phyloP scores from a whole-genome alignment of 1,139 yeast species.

The Williopsis jadinii region DNA sequence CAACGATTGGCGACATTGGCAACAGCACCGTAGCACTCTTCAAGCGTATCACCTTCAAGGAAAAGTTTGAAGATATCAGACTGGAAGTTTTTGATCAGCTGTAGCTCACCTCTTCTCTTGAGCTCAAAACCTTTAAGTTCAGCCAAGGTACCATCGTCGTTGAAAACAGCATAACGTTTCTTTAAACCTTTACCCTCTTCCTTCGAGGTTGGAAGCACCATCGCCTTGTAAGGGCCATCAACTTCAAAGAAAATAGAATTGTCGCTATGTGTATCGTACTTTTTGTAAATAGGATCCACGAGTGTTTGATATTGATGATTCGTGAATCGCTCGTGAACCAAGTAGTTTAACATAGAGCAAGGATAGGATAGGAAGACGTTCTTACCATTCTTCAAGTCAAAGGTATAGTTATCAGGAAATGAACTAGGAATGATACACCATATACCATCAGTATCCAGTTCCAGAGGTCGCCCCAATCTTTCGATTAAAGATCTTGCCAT shows the following conservation, averaged over 20 bases:
- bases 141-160: slow-evolving; percentile 88
- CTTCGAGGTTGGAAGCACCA: slow-evolving; percentile 94
- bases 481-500: slow-evolving; percentile 95
- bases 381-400: slow-evolving; percentile 73
- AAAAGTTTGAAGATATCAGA: slow-evolving; percentile 90
- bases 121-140: slow-evolving; percentile 96
- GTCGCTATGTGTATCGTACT: slow-evolving; percentile 75
- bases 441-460: slow-evolving; percentile 97
- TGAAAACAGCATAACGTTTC: slow-evolving; percentile 95
- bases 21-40: slow-evolving; percentile 79
- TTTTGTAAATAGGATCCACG: slow-evolving; percentile 58
- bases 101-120: slow-evolving; percentile 94
- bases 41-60: slow-evolving; percentile 74
- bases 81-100: slow-evolving; percentile 89
- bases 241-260: slow-evolving; percentile 96
- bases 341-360: slow-evolving; percentile 91
- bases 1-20: slow-evolving; percentile 93
- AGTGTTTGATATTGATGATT: slow-evolving; percentile 92
- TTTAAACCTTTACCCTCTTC: slow-evolving; percentile 97
- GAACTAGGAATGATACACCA: slow-evolving; percentile 96
- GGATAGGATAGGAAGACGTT: slow-evolving; percentile 80
- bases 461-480: slow-evolving; percentile 89
- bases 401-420: slow-evolving; percentile 82
- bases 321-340: slow-evolving; percentile 86
- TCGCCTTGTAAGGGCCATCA: slow-evolving; percentile 97